These are phyloP conservation scores for Trypanosoma brucei DNA, from an alignment of 208 protist genomes.

Conservation along the genomic window DNA sequence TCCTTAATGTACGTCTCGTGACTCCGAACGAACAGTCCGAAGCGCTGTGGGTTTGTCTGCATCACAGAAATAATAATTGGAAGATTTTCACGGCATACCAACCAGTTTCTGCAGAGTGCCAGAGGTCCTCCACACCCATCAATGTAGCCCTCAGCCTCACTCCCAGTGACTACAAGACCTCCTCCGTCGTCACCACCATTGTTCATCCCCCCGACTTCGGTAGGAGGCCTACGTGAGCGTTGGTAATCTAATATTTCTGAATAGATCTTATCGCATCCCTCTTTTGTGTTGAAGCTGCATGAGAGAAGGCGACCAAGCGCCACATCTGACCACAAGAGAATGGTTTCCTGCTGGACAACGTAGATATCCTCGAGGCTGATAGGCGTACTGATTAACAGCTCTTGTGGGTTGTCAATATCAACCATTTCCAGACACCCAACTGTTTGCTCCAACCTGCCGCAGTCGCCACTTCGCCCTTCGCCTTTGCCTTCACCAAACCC, in stretches of 20 bases:
- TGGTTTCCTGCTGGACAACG: conserved; percentile 53
- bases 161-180: neutral
- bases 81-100: conserved; percentile 52
- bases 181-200: neutral
- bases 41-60: conserved; percentile 40
- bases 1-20: conserved; percentile 41
- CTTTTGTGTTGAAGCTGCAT: conserved; percentile 60
- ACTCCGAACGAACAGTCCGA: conserved; percentile 52
- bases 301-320: conserved; percentile 56
- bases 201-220: too few relatives aligned
- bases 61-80: conserved; percentile 44
- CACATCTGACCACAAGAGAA: conserved; percentile 69
- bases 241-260: conserved; percentile 49
- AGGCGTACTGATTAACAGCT: conserved; percentile 62
- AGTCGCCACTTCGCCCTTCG: neutral
- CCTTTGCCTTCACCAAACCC: conserved; percentile 12
- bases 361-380: conserved; percentile 65
- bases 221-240: neutral
- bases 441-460: conserved; percentile 17
- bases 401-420: conserved; percentile 40
- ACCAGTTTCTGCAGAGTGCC: conserved; percentile 33
- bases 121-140: conserved; percentile 4
- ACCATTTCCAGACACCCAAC: conserved; percentile 43
- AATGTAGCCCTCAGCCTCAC: neutral
- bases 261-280: conserved; percentile 54